Percentiles rank a stretch among this genome's conserved stretches.
Conservation (phyloP, 108 stramenopile species). For the Licmophora abbreviata region DNA sequence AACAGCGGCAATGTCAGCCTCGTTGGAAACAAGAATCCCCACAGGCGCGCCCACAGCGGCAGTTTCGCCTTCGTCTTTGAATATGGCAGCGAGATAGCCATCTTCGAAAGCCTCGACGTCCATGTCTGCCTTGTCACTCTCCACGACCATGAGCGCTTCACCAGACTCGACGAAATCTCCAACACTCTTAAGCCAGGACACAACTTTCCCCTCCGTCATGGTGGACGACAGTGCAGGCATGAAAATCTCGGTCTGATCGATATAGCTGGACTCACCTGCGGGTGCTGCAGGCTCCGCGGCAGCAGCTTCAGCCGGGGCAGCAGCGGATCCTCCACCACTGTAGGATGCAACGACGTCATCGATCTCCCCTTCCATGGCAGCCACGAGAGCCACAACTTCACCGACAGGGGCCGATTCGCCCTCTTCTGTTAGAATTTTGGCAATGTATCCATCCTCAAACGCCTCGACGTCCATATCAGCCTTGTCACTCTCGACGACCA, state of each 20-base stretch:
- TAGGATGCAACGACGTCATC: slow-evolving; percentile 40
- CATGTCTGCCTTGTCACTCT: slow-evolving; percentile 91
- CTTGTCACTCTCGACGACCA: slow-evolving; percentile 91
- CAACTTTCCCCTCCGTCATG: slow-evolving; percentile 89
- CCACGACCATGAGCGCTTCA: slow-evolving; percentile 94
- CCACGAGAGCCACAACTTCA: slow-evolving; percentile 73
- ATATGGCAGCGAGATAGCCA: slow-evolving; percentile 79
- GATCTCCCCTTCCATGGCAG: slow-evolving; percentile 52
- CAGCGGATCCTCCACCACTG: slow-evolving; percentile 21
- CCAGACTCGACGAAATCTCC: slow-evolving; percentile 88
- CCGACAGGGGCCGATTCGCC: slow-evolving; percentile 80
- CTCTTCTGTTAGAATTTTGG: slow-evolving; percentile 77
- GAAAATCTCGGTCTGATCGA: slow-evolving; percentile 40
- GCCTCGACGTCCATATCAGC: slow-evolving; percentile 88
- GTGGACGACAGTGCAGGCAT: slow-evolving; percentile 90
- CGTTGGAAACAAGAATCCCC: slow-evolving; percentile 57
- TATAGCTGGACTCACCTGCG: slow-evolving; percentile 35
- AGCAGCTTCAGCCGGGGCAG: slow-evolving; percentile 20
- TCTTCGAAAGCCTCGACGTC: slow-evolving; percentile 87
- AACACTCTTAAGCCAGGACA: slow-evolving; percentile 89
- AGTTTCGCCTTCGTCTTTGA: slow-evolving; percentile 67
- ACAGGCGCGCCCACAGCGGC: slow-evolving; percentile 73
- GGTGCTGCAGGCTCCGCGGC: slow-evolving; percentile 7
- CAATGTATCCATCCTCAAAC: slow-evolving; percentile 85
- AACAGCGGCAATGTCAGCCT: slow-evolving; percentile 46